Evolutionary conservation across 441 rosid species (phyloP).

Genomic region (Melastoma candidum): DNA sequence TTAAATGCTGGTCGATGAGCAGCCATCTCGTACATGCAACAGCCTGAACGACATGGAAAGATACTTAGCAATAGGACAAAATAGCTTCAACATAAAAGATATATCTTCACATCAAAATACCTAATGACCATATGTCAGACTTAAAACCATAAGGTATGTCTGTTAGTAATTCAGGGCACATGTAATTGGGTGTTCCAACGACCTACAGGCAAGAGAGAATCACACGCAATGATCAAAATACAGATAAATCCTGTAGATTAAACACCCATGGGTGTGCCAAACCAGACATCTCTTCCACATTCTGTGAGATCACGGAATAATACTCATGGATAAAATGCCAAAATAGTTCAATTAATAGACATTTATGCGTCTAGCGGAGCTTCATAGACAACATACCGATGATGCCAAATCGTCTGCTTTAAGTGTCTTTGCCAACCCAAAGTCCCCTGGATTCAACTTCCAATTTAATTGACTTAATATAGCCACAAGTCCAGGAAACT

Average conservation of each 20-base stretch:
- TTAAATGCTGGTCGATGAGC: constrained; percentile 95
- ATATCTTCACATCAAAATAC: constrained; percentile 25
- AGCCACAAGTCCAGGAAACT: too few relatives aligned
- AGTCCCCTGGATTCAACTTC: constrained; percentile 55
- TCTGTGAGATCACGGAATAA: constrained; percentile 9
- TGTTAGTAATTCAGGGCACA: constrained; percentile 95
- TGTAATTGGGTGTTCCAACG: constrained; percentile 98
- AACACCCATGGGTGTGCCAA: background rate
- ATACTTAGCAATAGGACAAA: constrained; percentile 14
- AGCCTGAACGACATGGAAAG: constrained; percentile 48
- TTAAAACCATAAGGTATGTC: constrained; percentile 97
- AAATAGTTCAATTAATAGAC: too few relatives aligned
- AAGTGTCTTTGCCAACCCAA: constrained; percentile 93
- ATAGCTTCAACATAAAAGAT: background rate
- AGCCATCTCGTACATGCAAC: constrained; percentile 97
- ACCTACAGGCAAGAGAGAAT: constrained; percentile 38
- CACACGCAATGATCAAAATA: constrained; percentile 1
- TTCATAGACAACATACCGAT: constrained; percentile 42
- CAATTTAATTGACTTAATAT: background rate
- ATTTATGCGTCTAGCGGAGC: background rate
- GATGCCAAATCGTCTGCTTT: constrained; percentile 96
- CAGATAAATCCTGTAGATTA: background rate
- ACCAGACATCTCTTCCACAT: background rate
- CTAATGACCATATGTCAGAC: constrained; percentile 95
- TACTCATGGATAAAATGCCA: background rate